Evolutionary conservation across 2,329 filamentous ascomycete species (phyloP).

Genomic region (Hypoxylon sp.): DNA sequence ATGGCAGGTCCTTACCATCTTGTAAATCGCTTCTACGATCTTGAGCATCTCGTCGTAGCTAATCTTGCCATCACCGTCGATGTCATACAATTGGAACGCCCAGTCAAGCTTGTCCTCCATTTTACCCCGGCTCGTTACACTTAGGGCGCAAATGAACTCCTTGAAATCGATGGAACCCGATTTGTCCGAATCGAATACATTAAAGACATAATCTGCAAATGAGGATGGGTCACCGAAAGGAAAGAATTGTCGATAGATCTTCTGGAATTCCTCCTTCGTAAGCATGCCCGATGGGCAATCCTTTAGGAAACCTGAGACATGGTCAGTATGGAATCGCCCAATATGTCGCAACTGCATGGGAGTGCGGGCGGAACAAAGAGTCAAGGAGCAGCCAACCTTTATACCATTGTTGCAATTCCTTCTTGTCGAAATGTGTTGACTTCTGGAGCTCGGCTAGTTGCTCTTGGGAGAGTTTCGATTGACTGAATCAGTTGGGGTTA

Average conservation of each 20-base stretch:
- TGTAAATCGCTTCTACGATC: constrained; percentile 99
- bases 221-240: constrained; percentile 97
- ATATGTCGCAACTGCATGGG: constrained; percentile 9
- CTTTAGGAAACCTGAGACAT: constrained; percentile 84
- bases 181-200: constrained; percentile 97
- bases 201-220: constrained; percentile 99
- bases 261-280: constrained; percentile 98
- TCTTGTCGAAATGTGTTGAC: constrained; percentile 99
- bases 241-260: constrained; percentile 99
- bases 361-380: constrained; percentile 1
- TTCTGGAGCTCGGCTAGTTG: constrained; percentile 95
- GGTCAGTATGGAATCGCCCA: constrained; percentile 16
- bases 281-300: constrained; percentile 97
- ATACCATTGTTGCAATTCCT: constrained; percentile 99
- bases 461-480: constrained; percentile 97
- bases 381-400: constrained; percentile 73
- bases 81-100: constrained; percentile 99
- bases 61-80: constrained; percentile 98
- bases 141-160: constrained; percentile 98
- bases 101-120: constrained; percentile 99
- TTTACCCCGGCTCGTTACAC: constrained; percentile 94
- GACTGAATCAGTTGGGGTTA: constrained; percentile 63
- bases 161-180: constrained; percentile 99
- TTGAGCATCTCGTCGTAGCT: constrained; percentile 99
- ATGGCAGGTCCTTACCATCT: constrained; percentile 75